These are phyloP conservation scores for Taphrina flavorubra DNA, from an alignment of 1,139 yeast species.

Conservation along the genomic window DNA sequence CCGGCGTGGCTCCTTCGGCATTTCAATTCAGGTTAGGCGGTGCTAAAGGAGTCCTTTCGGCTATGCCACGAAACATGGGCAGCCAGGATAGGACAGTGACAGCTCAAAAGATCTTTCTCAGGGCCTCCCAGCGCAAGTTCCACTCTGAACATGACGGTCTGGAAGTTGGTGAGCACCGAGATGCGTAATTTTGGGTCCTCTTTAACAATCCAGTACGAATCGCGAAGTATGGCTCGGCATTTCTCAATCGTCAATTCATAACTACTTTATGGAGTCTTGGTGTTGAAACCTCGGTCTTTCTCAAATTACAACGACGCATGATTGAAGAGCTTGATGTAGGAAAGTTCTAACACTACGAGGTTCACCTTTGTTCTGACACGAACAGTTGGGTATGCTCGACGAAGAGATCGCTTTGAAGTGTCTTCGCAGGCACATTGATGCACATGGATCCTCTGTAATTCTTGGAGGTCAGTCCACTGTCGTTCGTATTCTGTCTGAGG, in stretches of 20 bases:
- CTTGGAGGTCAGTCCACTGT: slow-evolving; percentile 1
- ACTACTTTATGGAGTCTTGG: slow-evolving; percentile 42
- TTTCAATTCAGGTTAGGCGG: slow-evolving; percentile 44
- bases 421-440: slow-evolving; percentile 32
- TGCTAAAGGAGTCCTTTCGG: slow-evolving; percentile 41
- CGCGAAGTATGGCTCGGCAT: slow-evolving; percentile 33
- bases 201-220: not conserved
- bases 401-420: slow-evolving; percentile 21
- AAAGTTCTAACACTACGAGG: not conserved
- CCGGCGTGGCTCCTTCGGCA: slow-evolving; percentile 41
- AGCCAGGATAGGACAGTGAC: slow-evolving; percentile 11
- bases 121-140: slow-evolving; percentile 42
- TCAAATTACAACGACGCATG: slow-evolving; percentile 25
- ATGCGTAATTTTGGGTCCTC: not conserved
- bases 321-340: slow-evolving; percentile 27
- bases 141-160: slow-evolving; percentile 34
- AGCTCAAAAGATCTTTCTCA: slow-evolving; percentile 17
- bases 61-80: slow-evolving; percentile 25
- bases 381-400: slow-evolving; percentile 17
- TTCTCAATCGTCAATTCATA: slow-evolving; percentile 42
- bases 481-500: too few relatives aligned
- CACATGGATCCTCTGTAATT: slow-evolving; percentile 25
- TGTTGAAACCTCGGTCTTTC: slow-evolving; percentile 35
- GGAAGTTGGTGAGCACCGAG: slow-evolving; percentile 37
- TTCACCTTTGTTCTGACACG: not conserved